A percentile compares a stretch with the other conserved stretches of the same genome.
phyloP scores from a whole-genome alignment of 78 protist species.

The Dictyostelium discoideum region dicty_2.7 NC_007088.5:5257501-5258000 shows the following conservation, averaged over 20 bases:
- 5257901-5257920: not conserved
- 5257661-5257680: no score
- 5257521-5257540: not conserved
- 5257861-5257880: not conserved
- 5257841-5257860: not conserved
- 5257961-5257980: not conserved
- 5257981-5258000: not conserved
- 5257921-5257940: not conserved
- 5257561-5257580: not conserved
- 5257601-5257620: not conserved
- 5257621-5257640: not conserved
- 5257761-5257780: no score
- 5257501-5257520: not conserved
- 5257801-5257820: no score
- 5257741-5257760: no score
- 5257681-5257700: no score
- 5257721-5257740: no score
- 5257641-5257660: not conserved
- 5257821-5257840: not conserved
- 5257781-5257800: not conserved
- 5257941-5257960: not conserved
- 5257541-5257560: not conserved
- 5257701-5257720: no score
- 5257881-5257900: no score
- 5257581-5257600: not conserved